Base-by-base conservation (phyloP, 495 filamentous ascomycete species). In the Patellaria atrata region DNA sequence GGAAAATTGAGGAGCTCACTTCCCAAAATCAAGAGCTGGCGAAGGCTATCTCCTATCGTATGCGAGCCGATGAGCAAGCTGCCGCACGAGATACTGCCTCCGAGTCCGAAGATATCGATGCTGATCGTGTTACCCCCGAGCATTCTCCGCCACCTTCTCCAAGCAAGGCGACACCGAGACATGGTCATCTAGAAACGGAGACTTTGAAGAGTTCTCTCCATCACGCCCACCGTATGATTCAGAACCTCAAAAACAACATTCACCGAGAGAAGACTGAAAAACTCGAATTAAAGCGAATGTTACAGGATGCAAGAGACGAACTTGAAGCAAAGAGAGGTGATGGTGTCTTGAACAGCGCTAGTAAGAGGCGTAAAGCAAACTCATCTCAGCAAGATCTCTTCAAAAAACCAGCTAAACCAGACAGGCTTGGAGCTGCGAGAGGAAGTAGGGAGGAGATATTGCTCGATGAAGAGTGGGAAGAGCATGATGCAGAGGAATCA, bases 181-280 rank as follows among this genome's bases (percentile, higher is more conserved):
- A 96, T 55, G 77, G 79, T 20, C 74, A 78, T 48, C 65, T 97
- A 2, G 91, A 97, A 54, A 79, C 85, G 0, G 89, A 97, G 58
- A 97, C 89, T 2, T 57, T 96, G 34, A 87, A 84, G 60, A 92
- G 83, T 30, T 93, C 84, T 13, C 64, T 94, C 20, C 78, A 86
- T 37, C 89, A 96, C 58, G 89, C 89, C 22, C 87, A 96, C 50
- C 71, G 84, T 29, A 91, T 92, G 69, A 94, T 97, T 34, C 83
- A 94, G 52, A 87, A 82, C 39, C 67, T 96, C 22, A 84, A 92
- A 60, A 80, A 75, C 55, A 93, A 84, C 44, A 80, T 96, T 33
- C 84, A 94, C 53, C 78, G 89, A 17, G 89, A 97, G 58, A 97
- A 93, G 68, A 91, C 87, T 0, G 89, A 97, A 55, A 97, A 94